These are phyloP conservation scores for Aspergillus sergii DNA, from an alignment of 2,329 filamentous ascomycete species.

Conservation along the genomic window DNA sequence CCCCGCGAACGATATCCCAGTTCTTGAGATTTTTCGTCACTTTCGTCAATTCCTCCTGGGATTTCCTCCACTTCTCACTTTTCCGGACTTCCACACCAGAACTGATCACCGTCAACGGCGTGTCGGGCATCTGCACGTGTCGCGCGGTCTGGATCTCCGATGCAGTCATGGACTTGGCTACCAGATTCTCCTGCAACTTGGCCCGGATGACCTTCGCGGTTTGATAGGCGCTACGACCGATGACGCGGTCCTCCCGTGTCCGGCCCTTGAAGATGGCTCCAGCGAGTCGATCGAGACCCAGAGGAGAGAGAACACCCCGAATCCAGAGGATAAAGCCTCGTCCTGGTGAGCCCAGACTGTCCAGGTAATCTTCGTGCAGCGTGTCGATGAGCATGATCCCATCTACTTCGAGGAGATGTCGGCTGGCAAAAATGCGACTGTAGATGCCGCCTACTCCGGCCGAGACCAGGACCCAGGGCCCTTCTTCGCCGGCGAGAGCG, in stretches of 20 bases:
- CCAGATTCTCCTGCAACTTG: constrained; percentile 88
- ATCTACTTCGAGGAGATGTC: constrained; percentile 72
- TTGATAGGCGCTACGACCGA: constrained; percentile 77
- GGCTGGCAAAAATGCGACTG: constrained; percentile 85
- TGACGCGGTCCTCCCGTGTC: constrained; percentile 79
- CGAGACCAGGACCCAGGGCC: constrained; percentile 86
- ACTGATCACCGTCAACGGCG: constrained; percentile 78
- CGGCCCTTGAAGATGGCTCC: constrained; percentile 83
- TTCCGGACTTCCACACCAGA: constrained; percentile 71
- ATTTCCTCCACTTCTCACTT: constrained; percentile 74
- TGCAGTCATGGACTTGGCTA: constrained; percentile 80
- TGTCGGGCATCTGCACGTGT: constrained; percentile 75
- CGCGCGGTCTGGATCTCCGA: constrained; percentile 79
- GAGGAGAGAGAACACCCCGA: constrained; percentile 79
- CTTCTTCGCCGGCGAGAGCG: constrained; percentile 74
- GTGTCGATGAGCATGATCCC: constrained; percentile 86
- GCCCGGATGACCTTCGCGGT: constrained; percentile 83
- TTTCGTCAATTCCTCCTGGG: constrained; percentile 80
- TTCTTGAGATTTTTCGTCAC: constrained; percentile 76
- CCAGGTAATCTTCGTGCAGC: constrained; percentile 82
- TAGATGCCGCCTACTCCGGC: constrained; percentile 88
- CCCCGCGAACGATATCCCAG: constrained; percentile 86
- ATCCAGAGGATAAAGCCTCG: constrained; percentile 86
- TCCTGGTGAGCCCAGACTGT: constrained; percentile 63
- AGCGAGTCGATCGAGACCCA: constrained; percentile 78